Percentiles rank a stretch among this genome's conserved stretches.
These are phyloP conservation scores for Cladobotryum protrusum DNA, from an alignment of 2,329 filamentous ascomycete species.

Conservation along the genomic window DNA sequence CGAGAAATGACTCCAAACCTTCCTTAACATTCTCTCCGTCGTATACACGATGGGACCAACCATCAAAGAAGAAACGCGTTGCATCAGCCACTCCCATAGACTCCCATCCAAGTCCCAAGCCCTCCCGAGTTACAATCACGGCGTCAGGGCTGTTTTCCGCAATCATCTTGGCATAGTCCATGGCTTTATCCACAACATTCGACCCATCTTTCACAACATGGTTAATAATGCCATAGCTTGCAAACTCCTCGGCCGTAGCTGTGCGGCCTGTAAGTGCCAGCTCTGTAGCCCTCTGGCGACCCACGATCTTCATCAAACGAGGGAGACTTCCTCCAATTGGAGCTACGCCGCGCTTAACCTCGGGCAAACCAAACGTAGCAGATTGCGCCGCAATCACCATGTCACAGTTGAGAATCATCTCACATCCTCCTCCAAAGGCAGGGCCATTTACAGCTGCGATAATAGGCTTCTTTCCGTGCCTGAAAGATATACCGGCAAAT, in stretches of 20 bases:
- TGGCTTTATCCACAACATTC: slow-evolving; percentile 28
- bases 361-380: slow-evolving; percentile 46
- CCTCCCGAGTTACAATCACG: not conserved
- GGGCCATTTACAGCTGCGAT: slow-evolving; percentile 55
- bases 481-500: slow-evolving; percentile 42
- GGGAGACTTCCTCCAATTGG: slow-evolving; percentile 47
- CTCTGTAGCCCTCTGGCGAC: slow-evolving; percentile 43
- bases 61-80: not conserved
- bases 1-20: slow-evolving; percentile 2
- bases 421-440: slow-evolving; percentile 51
- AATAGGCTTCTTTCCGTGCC: slow-evolving; percentile 53
- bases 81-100: slow-evolving; percentile 2
- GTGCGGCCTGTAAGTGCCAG: slow-evolving; percentile 42
- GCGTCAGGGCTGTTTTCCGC: slow-evolving; percentile 19
- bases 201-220: slow-evolving; percentile 26
- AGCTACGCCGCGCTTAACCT: slow-evolving; percentile 49
- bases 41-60: slow-evolving; percentile 1
- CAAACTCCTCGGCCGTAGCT: slow-evolving; percentile 35
- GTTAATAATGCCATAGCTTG: not conserved
- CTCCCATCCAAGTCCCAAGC: slow-evolving; percentile 2
- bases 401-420: slow-evolving; percentile 46
- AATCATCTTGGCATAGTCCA: slow-evolving; percentile 29
- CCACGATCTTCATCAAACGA: slow-evolving; percentile 39
- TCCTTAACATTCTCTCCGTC: not conserved
- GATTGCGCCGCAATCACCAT: slow-evolving; percentile 46